These are phyloP conservation scores for Nephelium lappaceum DNA, from an alignment of 345 rosid genomes.

Conservation along the genomic window DNA sequence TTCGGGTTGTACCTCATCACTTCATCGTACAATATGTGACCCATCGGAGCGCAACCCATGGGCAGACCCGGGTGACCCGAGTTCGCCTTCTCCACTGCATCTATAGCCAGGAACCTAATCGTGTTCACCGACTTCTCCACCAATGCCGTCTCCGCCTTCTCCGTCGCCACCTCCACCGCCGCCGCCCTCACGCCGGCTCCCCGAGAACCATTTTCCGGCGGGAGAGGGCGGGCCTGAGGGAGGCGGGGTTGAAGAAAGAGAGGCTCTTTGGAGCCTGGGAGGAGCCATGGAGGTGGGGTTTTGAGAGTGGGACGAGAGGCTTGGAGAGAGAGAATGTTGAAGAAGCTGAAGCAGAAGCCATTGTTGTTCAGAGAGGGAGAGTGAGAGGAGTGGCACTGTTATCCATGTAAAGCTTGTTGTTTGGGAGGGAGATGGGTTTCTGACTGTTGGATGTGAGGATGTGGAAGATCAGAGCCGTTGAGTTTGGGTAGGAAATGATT, in stretches of 20 bases:
- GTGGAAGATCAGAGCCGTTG: not conserved
- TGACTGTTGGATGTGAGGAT: not conserved
- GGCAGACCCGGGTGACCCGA: conserved; percentile 97
- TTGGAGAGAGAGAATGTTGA: not conserved
- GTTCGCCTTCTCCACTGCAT: conserved; percentile 95
- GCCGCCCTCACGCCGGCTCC: conserved; percentile 28
- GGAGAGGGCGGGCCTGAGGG: not conserved
- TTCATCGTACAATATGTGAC: conserved; percentile 87
- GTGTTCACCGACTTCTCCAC: conserved; percentile 82
- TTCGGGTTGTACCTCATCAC: conserved; percentile 90
- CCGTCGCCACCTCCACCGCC: conserved; percentile 53
- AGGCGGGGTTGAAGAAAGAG: not conserved
- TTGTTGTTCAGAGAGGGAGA: not conserved
- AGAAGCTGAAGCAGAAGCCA: not conserved
- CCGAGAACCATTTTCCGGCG: not conserved
- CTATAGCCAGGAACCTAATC: conserved; percentile 81
- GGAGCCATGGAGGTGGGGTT: not conserved
- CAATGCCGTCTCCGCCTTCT: conserved; percentile 57
- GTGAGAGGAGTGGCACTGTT: not conserved
- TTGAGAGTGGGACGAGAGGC: not conserved
- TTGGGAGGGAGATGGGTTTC: too few relatives aligned
- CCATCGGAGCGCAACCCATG: conserved; percentile 98
- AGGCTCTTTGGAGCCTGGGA: not conserved
- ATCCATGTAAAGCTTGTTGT: too few relatives aligned
- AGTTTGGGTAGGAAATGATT: conserved; percentile 7